A percentile compares a stretch with the other conserved stretches of the same genome.
Conservation (phyloP, 306 rosid species). For the Medicago ruthenica region DNA sequence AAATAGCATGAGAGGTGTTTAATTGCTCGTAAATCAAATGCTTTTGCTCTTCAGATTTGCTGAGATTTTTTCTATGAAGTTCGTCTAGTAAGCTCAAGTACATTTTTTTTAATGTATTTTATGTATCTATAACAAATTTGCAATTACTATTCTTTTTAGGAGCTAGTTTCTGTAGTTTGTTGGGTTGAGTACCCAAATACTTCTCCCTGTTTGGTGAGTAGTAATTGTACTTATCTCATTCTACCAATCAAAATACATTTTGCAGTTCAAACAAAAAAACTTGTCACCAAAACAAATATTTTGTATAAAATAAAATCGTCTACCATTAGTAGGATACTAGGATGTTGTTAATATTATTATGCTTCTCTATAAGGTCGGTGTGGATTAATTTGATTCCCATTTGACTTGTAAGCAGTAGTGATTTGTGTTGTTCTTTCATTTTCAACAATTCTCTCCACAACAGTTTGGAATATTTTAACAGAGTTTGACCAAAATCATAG, state of each 20-base stretch:
- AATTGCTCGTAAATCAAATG: constrained; percentile 52
- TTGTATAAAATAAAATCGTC: not conserved
- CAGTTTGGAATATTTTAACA: too few relatives aligned
- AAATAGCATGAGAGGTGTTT: constrained; percentile 55
- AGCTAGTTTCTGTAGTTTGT: too few relatives aligned
- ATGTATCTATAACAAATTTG: not conserved
- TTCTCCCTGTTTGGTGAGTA: too few relatives aligned
- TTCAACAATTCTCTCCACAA: too few relatives aligned
- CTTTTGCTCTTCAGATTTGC: constrained; percentile 28
- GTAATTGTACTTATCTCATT: too few relatives aligned
- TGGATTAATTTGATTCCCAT: not conserved
- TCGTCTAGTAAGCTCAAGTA: constrained; percentile 89
- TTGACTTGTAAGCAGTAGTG: not conserved
- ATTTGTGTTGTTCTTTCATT: not conserved
- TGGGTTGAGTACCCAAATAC: too few relatives aligned
- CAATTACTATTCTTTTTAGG: too few relatives aligned
- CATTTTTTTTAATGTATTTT: constrained; percentile 30
- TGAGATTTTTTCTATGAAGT: constrained; percentile 76
- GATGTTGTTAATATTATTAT: not conserved
- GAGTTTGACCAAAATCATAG: too few relatives aligned
- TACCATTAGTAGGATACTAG: too few relatives aligned
- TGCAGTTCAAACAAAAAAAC: not conserved
- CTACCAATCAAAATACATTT: too few relatives aligned
- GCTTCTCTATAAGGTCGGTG: not conserved
- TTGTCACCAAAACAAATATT: not conserved